These are phyloP conservation scores for Ramaria sp. DNA, from an alignment of 768 basidiomycete genomes.

Conservation along the genomic window DNA sequence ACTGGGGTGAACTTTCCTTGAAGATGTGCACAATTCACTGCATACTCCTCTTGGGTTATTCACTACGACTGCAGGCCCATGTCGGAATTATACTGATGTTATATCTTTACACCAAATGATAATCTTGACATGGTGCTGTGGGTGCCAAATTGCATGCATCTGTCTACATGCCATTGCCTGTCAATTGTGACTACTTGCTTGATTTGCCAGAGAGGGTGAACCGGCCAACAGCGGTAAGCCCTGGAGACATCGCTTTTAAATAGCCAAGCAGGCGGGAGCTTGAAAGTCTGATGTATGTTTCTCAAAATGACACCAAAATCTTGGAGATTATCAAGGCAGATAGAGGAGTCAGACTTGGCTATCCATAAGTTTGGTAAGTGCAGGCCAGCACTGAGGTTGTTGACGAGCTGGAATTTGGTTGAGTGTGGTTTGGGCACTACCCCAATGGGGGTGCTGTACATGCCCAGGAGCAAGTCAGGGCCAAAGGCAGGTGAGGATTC, in stretches of 20 bases:
- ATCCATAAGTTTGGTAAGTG: too few relatives aligned
- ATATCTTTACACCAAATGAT: too few relatives aligned
- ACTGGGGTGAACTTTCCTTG: too few relatives aligned
- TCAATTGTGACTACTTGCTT: conserved; percentile 23
- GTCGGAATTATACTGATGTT: too few relatives aligned
- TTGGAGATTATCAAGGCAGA: conserved; percentile 14
- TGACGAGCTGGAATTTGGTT: conserved; percentile 19
- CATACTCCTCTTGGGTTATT: too few relatives aligned
- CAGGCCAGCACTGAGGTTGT: conserved; percentile 20
- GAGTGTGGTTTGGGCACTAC: too few relatives aligned
- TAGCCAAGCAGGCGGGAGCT: conserved; percentile 1
- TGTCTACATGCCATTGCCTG: conserved; percentile 13
- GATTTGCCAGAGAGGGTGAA: conserved; percentile 31
- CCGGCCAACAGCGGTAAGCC: conserved; percentile 27
- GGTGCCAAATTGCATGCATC: too few relatives aligned
- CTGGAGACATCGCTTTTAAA: conserved; percentile 29
- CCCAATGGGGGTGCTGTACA: conserved; percentile 22
- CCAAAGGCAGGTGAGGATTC: too few relatives aligned
- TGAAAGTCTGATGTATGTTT: conserved; percentile 11
- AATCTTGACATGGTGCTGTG: too few relatives aligned
- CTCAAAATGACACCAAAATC: conserved; percentile 17
- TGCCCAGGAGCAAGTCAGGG: conserved; percentile 17
- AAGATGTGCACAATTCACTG: too few relatives aligned
- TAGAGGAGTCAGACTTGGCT: neutral
- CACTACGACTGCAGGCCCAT: too few relatives aligned